Base-by-base conservation (phyloP, 352 stramenopile species). In the Phytophthora niederhauseri region DNA sequence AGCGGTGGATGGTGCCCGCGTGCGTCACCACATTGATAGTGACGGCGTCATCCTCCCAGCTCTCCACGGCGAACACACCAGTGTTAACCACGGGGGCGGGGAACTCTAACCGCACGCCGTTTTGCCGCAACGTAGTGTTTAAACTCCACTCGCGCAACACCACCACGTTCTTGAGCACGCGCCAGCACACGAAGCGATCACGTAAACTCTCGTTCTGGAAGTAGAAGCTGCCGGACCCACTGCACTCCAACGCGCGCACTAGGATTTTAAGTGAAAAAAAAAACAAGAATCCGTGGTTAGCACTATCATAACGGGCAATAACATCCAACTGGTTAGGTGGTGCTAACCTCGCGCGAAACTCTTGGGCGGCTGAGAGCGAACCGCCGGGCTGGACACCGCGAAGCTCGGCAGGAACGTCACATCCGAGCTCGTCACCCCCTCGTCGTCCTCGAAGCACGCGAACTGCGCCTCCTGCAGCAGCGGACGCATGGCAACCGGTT, bases 121-220 rank as follows among this genome's bases (percentile, higher is more conserved):
- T 94, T 38, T 83, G 69, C 8, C 74, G 54, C 20, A 92, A 76
- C 43, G 82, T 78, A 45, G 63, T 68, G 74, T 92, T 80, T 57
- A 92, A 83, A 81, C 83, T 91, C 70, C 69, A 92, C 73, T 94
- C 86, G 20, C 84, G 82, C 49, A 94, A 63, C 62, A 92, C 64
- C 54, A 93, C 70, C 30, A 88, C 78, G 66, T 91, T 92, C 73
- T 93, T 89, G 28, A 86, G 72, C 53, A 92, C 80, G 3, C 85
- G 77, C 85, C 85, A 93, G 62, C 82, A 91, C 19, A 93, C 55
- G 53, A 93, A 93, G 4, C 85, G 81, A 70, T 91, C 80, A 22
- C 83, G 79, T 36, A 93, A 73, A 66, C 66, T 65, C 19, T 91
- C 82, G 52, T 87, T 87, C 60, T 90, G 79, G 59, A 91, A 93